Conservation (phyloP, 345 rosid genomes). For the Trapa incisa region DNA sequence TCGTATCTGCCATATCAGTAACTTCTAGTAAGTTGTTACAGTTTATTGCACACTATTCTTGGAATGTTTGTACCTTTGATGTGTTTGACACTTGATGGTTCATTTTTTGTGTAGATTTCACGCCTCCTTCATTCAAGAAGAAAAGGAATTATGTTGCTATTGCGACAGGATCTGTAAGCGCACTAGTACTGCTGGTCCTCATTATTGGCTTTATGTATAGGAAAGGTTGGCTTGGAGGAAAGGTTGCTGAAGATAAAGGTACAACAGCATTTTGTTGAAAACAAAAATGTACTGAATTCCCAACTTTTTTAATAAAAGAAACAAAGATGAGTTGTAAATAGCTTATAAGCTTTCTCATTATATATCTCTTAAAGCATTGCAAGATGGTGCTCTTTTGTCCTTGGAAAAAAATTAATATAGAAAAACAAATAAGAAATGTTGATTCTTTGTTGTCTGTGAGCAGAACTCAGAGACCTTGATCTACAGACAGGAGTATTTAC, state of each 20-base stretch:
- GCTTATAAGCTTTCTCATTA: background rate
- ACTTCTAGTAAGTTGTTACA: conserved; percentile 34
- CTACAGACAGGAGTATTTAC: conserved; percentile 56
- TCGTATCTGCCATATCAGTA: conserved; percentile 66
- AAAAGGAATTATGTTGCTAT: conserved; percentile 15
- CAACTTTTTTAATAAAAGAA: background rate
- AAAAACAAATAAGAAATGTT: background rate
- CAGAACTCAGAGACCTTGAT: conserved; percentile 55
- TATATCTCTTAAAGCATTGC: background rate
- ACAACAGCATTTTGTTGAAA: background rate
- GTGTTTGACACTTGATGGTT: background rate
- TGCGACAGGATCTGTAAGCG: conserved; percentile 22
- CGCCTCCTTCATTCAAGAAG: conserved; percentile 29
- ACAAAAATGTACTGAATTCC: background rate
- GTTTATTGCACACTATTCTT: background rate
- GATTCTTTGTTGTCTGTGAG: conserved; percentile 13
- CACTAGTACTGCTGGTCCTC: conserved; percentile 24
- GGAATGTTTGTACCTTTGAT: background rate
- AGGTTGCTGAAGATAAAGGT: conserved; percentile 48
- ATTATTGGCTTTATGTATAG: conserved; percentile 27
- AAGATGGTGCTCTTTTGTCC: background rate
- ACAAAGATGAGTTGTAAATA: background rate
- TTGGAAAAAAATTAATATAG: background rate
- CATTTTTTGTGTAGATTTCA: conserved; percentile 33
- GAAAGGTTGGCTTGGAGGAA: conserved; percentile 42